Evolutionary conservation across 306 rosid genomes (phyloP).

Genomic region (Glycine tomentella): DNA sequence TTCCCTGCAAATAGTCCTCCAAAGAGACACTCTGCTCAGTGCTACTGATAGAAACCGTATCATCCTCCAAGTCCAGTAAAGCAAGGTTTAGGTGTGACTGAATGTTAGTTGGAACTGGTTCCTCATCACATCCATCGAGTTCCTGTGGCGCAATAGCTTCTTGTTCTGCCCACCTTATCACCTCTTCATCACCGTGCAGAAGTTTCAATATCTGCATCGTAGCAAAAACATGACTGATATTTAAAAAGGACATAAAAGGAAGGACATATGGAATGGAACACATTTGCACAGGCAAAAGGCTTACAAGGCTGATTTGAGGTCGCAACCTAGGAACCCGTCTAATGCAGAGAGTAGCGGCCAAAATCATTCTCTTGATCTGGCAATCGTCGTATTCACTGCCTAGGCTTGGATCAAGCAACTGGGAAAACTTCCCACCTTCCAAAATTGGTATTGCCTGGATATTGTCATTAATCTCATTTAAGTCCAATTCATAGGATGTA

Average conservation of each 20-base stretch:
- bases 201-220: slow-evolving; percentile 80
- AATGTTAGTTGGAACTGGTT: slow-evolving; percentile 59
- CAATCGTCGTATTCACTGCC: slow-evolving; percentile 58
- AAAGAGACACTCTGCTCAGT: slow-evolving; percentile 72
- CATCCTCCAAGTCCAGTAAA: slow-evolving; percentile 79
- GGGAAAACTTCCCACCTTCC: slow-evolving; percentile 65
- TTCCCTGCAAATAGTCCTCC: slow-evolving; percentile 83
- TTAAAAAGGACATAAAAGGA: too few relatives aligned
- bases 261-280: slow-evolving; percentile 1
- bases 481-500: too few relatives aligned
- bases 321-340: slow-evolving; percentile 69
- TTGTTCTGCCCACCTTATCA: slow-evolving; percentile 73
- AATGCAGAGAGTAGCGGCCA: slow-evolving; percentile 90
- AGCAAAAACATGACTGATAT: slow-evolving; percentile 9
- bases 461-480: slow-evolving; percentile 42
- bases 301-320: slow-evolving; percentile 76
- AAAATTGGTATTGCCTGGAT: slow-evolving; percentile 84
- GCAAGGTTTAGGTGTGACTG: slow-evolving; percentile 91
- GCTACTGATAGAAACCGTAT: slow-evolving; percentile 66
- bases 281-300: slow-evolving; percentile 41
- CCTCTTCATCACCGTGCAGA: slow-evolving; percentile 84
- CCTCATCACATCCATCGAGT: slow-evolving; percentile 66
- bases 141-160: slow-evolving; percentile 65
- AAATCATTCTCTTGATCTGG: slow-evolving; percentile 75
- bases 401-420: slow-evolving; percentile 79